Evolutionary conservation across 306 rosid genomes (phyloP).

Genomic region (Lupinus albus): DNA sequence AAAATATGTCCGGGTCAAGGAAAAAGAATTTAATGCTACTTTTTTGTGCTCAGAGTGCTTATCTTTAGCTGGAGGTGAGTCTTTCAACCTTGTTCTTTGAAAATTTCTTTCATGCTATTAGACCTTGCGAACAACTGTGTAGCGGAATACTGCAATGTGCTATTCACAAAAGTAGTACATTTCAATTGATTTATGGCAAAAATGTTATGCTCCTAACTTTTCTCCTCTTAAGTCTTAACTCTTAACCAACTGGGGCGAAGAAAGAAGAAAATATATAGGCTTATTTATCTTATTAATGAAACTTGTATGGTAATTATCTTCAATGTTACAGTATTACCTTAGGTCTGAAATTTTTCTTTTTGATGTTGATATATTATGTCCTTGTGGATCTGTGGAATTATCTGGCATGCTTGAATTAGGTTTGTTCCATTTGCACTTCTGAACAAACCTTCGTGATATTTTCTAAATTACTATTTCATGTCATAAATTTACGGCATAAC

Average conservation of each 20-base stretch:
- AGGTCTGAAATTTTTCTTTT: constrained; percentile 24
- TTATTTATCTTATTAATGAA: constrained; percentile 19
- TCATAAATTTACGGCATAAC: neutral
- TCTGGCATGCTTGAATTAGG: neutral
- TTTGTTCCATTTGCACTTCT: constrained; percentile 29
- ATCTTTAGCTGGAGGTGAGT: constrained; percentile 57
- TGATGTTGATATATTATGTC: constrained; percentile 7
- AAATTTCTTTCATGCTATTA: constrained; percentile 24
- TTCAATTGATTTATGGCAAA: constrained; percentile 18
- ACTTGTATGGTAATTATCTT: constrained; percentile 21
- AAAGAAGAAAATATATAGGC: neutral
- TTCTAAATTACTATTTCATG: neutral
- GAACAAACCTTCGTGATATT: constrained; percentile 4
- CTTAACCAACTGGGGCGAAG: neutral
- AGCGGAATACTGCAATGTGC: constrained; percentile 10
- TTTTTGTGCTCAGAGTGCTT: constrained; percentile 67
- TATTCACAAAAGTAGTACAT: neutral
- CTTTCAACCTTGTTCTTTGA: constrained; percentile 7
- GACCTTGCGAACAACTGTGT: constrained; percentile 20
- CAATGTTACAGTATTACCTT: neutral
- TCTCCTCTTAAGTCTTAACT: neutral
- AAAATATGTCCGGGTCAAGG: constrained; percentile 52
- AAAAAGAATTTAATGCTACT: constrained; percentile 72
- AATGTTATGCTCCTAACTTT: neutral
- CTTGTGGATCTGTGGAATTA: constrained; percentile 26